These are phyloP conservation scores for Gossypium ekmanianum DNA, from an alignment of 345 rosid genomes.

Conservation along the genomic window DNA sequence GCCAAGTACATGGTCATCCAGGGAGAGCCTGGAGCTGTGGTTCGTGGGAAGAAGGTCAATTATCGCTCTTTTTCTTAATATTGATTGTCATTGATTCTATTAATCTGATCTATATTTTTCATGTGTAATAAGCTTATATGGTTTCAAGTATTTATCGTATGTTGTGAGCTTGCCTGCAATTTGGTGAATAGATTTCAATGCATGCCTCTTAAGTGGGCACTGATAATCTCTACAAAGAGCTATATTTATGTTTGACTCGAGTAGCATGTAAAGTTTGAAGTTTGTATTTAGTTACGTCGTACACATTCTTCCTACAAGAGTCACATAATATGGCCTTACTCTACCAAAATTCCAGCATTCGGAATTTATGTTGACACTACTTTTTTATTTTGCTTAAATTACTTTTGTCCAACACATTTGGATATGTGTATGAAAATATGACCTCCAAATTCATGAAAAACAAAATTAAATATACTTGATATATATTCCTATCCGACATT, in stretches of 20 bases:
- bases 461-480: too few relatives aligned
- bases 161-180: neutral
- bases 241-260: neutral
- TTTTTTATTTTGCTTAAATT: too few relatives aligned
- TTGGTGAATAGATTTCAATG: neutral
- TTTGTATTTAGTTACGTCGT: neutral
- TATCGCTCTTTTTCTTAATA: neutral
- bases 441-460: too few relatives aligned
- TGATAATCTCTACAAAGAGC: neutral
- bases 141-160: neutral
- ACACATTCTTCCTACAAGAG: neutral
- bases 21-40: constrained; percentile 72
- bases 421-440: too few relatives aligned
- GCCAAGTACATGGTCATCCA: constrained; percentile 78
- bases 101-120: neutral
- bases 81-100: neutral
- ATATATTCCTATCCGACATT: too few relatives aligned
- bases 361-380: neutral
- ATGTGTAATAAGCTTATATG: neutral
- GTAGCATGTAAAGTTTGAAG: neutral
- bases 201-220: neutral
- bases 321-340: neutral
- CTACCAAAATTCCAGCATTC: neutral
- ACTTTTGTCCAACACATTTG: too few relatives aligned
- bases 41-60: constrained; percentile 82